Conservation (phyloP, 2,329 filamentous ascomycete species). For the Chrysosporium queenslandicum region DNA sequence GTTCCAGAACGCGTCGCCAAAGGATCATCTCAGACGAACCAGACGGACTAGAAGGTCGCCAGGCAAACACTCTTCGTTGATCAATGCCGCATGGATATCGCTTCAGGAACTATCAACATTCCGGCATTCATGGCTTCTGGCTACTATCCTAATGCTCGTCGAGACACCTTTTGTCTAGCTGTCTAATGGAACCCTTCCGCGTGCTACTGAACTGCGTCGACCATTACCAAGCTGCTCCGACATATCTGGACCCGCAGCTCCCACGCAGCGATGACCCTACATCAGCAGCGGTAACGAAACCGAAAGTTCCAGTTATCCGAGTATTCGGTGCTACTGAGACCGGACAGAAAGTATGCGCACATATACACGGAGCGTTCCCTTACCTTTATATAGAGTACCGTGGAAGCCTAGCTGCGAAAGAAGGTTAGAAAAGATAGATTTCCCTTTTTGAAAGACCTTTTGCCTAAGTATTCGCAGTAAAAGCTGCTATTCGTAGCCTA, state of each 20-base stretch:
- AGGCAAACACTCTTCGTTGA: too few relatives aligned
- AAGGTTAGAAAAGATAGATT: slow-evolving; percentile 46
- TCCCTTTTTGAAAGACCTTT: neutral
- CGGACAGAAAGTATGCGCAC: slow-evolving; percentile 89
- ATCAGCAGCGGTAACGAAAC: slow-evolving; percentile 51
- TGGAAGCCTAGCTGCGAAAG: slow-evolving; percentile 55
- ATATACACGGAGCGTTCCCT: slow-evolving; percentile 90
- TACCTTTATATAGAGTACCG: slow-evolving; percentile 88
- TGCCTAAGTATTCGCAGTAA: slow-evolving; percentile 45
- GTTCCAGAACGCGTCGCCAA: neutral
- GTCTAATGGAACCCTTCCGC: slow-evolving; percentile 63
- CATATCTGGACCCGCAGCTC: slow-evolving; percentile 69
- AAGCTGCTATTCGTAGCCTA: slow-evolving; percentile 63
- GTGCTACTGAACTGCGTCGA: slow-evolving; percentile 93
- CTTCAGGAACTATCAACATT: neutral
- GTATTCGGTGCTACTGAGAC: slow-evolving; percentile 89
- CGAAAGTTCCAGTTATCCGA: slow-evolving; percentile 74
- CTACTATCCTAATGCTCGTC: neutral
- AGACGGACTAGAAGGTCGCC: too few relatives aligned
- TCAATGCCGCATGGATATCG: too few relatives aligned
- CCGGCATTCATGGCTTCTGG: neutral
- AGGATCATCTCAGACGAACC: too few relatives aligned
- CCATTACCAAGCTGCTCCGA: slow-evolving; percentile 74
- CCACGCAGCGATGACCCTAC: slow-evolving; percentile 53
- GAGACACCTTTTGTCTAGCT: slow-evolving; percentile 19